Conservation (phyloP, 306 rosid genomes). For the Gastrolobium villosum region DNA sequence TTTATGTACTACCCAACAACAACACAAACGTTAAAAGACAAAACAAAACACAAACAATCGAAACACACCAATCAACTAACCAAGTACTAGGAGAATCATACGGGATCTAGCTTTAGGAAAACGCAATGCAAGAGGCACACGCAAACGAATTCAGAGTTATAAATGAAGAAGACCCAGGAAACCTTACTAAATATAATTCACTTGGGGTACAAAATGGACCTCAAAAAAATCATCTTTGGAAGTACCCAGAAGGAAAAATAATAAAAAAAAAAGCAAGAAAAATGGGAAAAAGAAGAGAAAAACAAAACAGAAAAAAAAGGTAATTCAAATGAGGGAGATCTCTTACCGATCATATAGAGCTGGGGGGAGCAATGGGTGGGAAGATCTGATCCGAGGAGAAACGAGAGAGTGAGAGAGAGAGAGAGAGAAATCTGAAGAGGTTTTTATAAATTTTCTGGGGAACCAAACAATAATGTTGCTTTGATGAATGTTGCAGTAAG, state of each 20-base stretch:
- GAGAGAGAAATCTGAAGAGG: not conserved
- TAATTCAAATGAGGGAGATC: slow-evolving; percentile 35
- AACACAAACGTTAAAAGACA: slow-evolving; percentile 26
- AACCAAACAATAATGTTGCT: slow-evolving; percentile 33
- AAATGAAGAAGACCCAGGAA: slow-evolving; percentile 38
- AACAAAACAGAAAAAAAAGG: not conserved
- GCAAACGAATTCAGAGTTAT: not conserved
- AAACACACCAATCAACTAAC: slow-evolving; percentile 24
- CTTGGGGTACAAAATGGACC: slow-evolving; percentile 23
- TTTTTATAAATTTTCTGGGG: slow-evolving; percentile 6
- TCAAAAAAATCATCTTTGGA: slow-evolving; percentile 35
- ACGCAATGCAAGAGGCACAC: slow-evolving; percentile 30
- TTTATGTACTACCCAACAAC: not conserved
- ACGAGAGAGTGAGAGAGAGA: not conserved
- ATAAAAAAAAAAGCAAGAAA: not conserved
- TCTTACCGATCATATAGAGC: slow-evolving; percentile 63
- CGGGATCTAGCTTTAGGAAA: slow-evolving; percentile 38
- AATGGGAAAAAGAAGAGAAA: not conserved
- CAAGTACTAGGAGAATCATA: slow-evolving; percentile 2
- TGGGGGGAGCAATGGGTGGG: slow-evolving; percentile 43
- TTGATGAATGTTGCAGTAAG: slow-evolving; percentile 20
- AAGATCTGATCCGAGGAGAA: slow-evolving; percentile 52
- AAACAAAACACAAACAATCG: not conserved
- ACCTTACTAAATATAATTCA: slow-evolving; percentile 19
- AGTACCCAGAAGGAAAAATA: slow-evolving; percentile 33